Evolutionary conservation across 306 rosid genomes (phyloP).

Genomic region (Styphnolobium japonicum): DNA sequence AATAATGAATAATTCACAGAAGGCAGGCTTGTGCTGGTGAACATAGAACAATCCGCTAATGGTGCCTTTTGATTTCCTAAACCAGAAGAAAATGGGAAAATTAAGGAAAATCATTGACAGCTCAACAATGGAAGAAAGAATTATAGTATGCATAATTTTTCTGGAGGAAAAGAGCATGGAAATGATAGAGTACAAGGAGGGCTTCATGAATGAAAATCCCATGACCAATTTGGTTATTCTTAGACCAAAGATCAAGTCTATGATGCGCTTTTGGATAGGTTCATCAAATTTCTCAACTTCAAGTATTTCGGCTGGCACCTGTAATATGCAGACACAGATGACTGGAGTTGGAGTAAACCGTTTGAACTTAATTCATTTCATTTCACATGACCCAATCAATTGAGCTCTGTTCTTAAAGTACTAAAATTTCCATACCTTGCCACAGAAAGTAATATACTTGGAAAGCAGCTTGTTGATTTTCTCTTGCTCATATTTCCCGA

Average conservation of each 20-base stretch:
- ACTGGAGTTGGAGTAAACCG: background rate
- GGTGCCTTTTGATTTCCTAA: slow-evolving; percentile 69
- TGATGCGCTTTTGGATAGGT: slow-evolving; percentile 48
- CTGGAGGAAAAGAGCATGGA: background rate
- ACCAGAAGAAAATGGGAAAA: background rate
- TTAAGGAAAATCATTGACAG: background rate
- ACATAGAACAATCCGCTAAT: slow-evolving; percentile 69
- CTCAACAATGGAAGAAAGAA: background rate
- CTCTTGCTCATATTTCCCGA: slow-evolving; percentile 51
- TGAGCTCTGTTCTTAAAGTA: background rate
- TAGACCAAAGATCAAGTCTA: slow-evolving; percentile 56
- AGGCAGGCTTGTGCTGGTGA: slow-evolving; percentile 62
- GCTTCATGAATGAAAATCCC: slow-evolving; percentile 69
- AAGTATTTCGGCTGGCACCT: slow-evolving; percentile 61
- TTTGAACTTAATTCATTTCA: background rate
- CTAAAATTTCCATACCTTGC: slow-evolving; percentile 48
- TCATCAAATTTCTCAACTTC: slow-evolving; percentile 57
- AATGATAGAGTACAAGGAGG: slow-evolving; percentile 37
- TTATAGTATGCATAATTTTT: background rate
- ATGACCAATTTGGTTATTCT: slow-evolving; percentile 67
- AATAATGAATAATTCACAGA: slow-evolving; percentile 68
- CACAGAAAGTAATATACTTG: slow-evolving; percentile 57
- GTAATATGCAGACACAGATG: background rate
- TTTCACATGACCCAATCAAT: background rate
- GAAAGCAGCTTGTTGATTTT: slow-evolving; percentile 50